Percentiles rank a stretch among this genome's conserved stretches.
phyloP scores from a whole-genome alignment of 23 red algal species.

The Gracilaria domingensis region DNA sequence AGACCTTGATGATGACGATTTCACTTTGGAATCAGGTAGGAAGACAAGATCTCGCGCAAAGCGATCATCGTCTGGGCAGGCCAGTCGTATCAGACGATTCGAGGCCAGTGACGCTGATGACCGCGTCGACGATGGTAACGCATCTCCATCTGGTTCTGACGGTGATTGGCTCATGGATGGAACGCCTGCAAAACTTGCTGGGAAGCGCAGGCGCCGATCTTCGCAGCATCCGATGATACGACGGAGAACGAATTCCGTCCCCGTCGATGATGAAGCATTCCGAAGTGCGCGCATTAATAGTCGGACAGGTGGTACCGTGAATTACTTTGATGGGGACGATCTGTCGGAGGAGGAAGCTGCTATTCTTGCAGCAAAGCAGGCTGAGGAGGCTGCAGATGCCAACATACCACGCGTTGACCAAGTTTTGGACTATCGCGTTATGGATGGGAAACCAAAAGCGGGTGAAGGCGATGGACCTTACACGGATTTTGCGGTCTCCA shows the following conservation, averaged over 20 bases:
- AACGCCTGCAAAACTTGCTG: neutral
- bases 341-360: constrained; percentile 37
- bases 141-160: constrained; percentile 67
- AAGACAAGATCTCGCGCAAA: constrained; percentile 32
- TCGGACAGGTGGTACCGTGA: constrained; percentile 57
- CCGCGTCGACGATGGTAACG: neutral
- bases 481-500: constrained; percentile 71
- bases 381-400: constrained; percentile 46
- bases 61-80: constrained; percentile 7
- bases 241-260: constrained; percentile 27
- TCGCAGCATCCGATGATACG: constrained; percentile 27
- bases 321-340: constrained; percentile 68
- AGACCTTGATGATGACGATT: constrained; percentile 75
- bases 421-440: constrained; percentile 64
- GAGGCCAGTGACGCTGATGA: constrained; percentile 47
- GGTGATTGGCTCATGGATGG: constrained; percentile 66
- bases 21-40: constrained; percentile 19
- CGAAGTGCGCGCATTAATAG: constrained; percentile 50
- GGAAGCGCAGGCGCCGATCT: neutral
- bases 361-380: constrained; percentile 17
- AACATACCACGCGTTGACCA: constrained; percentile 37
- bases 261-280: constrained; percentile 48
- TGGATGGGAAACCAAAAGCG: constrained; percentile 17
- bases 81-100: neutral
- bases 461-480: constrained; percentile 28